phyloP scores from a whole-genome alignment of 2,329 filamentous ascomycete genomes.

The Clonostachys rosea region DNA sequence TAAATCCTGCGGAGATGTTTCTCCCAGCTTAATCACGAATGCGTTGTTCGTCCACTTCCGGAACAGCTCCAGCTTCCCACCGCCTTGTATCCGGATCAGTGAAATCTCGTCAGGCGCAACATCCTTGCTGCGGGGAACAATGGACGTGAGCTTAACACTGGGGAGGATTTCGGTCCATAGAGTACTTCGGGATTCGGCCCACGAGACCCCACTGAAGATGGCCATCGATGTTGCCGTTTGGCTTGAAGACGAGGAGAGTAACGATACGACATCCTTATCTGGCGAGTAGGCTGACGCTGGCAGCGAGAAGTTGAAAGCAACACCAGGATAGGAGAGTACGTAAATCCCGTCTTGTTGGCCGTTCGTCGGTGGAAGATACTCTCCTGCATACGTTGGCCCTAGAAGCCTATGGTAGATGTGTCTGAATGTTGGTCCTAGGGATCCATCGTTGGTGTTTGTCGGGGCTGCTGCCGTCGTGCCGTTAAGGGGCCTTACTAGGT shows the following conservation, averaged over 20 bases:
- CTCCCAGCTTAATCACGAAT: conserved; percentile 71
- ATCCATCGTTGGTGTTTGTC: conserved; percentile 36
- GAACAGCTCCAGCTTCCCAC: conserved; percentile 72
- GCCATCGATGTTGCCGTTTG: conserved; percentile 82
- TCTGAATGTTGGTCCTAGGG: conserved; percentile 68
- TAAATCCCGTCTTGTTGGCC: conserved; percentile 66
- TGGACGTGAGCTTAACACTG: conserved; percentile 67
- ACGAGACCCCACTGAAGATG: conserved; percentile 85
- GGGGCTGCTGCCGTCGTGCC: conserved; percentile 23
- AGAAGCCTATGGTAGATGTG: conserved; percentile 93
- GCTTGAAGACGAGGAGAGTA: conserved; percentile 72
- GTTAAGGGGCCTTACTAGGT: conserved; percentile 64
- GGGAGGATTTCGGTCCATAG: conserved; percentile 74
- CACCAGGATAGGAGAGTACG: conserved; percentile 87
- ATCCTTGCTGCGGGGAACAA: conserved; percentile 69
- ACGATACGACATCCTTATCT: conserved; percentile 74
- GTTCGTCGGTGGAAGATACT: conserved; percentile 69
- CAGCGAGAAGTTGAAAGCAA: conserved; percentile 88
- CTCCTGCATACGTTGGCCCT: conserved; percentile 88
- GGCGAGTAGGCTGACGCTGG: conserved; percentile 70
- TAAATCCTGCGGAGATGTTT: conserved; percentile 89
- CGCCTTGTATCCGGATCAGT: conserved; percentile 70
- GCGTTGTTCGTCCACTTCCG: conserved; percentile 64
- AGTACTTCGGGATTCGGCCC: conserved; percentile 73
- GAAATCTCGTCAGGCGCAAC: conserved; percentile 86